Evolutionary conservation across 2,329 filamentous ascomycete species (phyloP).

Genomic region (Clonostachys rosea): DNA sequence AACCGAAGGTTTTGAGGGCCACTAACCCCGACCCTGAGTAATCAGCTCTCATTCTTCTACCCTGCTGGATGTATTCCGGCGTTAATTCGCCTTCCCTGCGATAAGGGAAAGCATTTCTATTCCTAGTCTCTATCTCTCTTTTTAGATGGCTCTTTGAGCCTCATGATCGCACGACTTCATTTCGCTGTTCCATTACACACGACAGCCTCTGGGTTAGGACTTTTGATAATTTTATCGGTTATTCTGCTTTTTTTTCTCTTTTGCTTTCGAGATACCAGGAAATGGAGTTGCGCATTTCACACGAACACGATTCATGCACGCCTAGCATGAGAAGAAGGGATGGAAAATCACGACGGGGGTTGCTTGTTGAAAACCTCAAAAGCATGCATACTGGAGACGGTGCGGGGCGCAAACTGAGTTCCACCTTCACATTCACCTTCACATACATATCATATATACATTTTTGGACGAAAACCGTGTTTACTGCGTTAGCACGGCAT

Average conservation of each 20-base stretch:
- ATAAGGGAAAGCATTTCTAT: not conserved
- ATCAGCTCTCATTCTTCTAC: not conserved
- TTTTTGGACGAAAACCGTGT: too few relatives aligned
- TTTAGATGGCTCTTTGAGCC: conserved; percentile 2
- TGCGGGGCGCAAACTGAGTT: too few relatives aligned
- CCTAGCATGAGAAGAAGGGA: too few relatives aligned
- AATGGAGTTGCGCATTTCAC: not conserved
- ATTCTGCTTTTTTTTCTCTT: conserved; percentile 10
- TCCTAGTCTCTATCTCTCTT: not conserved
- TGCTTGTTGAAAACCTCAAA: too few relatives aligned
- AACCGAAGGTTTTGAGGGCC: conserved; percentile 53
- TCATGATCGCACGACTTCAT: conserved; percentile 24
- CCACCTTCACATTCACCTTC: too few relatives aligned
- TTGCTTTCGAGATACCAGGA: conserved; percentile 26
- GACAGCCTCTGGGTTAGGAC: conserved; percentile 1
- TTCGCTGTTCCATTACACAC: conserved; percentile 5
- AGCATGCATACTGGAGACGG: too few relatives aligned
- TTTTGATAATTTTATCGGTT: conserved; percentile 8
- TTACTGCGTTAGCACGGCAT: too few relatives aligned
- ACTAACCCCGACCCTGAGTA: conserved; percentile 53
- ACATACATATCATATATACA: too few relatives aligned
- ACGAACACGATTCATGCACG: too few relatives aligned
- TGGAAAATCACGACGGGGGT: too few relatives aligned
- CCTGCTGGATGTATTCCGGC: not conserved
- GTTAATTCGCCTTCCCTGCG: not conserved